phyloP scores from a whole-genome alignment of 1,284 basidiomycete genomes.

The Cryptococcus sp. region DNA sequence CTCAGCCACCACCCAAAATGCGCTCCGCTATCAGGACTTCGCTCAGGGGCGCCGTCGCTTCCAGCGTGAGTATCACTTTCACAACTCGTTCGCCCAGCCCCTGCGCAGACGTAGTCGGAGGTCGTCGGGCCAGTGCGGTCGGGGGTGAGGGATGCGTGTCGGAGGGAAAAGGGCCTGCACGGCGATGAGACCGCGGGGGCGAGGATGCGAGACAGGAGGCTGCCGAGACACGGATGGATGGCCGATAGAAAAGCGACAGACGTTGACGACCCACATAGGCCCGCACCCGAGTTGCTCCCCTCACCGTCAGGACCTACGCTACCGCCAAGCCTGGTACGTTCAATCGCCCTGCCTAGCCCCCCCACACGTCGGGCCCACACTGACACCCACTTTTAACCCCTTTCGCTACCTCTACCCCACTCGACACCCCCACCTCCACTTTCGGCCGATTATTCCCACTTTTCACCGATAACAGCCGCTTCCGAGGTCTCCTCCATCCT shows the following conservation, averaged over 20 bases:
- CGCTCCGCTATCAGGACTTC: constrained; percentile 72
- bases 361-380: background rate
- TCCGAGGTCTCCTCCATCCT: constrained; percentile 99
- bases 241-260: too few species aligned
- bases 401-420: background rate
- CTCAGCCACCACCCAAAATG: constrained; percentile 55
- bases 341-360: background rate
- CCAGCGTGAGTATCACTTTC: constrained; percentile 25
- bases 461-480: constrained; percentile 62
- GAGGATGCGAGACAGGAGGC: too few species aligned
- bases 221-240: too few species aligned
- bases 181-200: too few species aligned
- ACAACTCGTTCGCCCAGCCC: background rate
- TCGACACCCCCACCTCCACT: constrained; percentile 1
- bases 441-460: constrained; percentile 15
- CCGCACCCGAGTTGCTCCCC: constrained; percentile 40
- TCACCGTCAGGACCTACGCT: constrained; percentile 72
- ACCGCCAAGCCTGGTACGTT: constrained; percentile 92
- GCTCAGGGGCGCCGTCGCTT: constrained; percentile 37
- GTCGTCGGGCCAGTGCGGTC: background rate
- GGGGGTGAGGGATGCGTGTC: background rate
- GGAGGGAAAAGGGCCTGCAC: background rate
- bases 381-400: constrained; percentile 5
- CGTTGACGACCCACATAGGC: constrained; percentile 20
- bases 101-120: background rate